Base-by-base conservation (phyloP, 1,139 yeast genomes). In the Debaryomyces nepalensis region DNA sequence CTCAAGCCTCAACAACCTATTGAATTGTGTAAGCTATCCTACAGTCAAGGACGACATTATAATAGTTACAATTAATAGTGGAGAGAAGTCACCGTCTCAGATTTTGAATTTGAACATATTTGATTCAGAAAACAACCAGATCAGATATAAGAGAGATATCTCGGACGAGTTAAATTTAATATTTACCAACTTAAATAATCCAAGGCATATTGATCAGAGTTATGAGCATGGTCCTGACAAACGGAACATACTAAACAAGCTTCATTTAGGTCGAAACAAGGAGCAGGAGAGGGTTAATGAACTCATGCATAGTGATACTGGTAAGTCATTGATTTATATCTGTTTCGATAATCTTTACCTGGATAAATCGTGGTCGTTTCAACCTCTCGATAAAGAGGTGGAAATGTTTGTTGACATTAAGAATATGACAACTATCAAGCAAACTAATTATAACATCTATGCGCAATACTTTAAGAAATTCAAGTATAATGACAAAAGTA, bases 331-430 rank as follows among this genome's bases (percentile, higher is more conserved):
- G 29, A 60, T 73, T 15, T 62, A 69, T 47, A 57, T 73, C 20
- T 73, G 79, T 50, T 72, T 73, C 51, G 77, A 73, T 53, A 73
- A 73, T 48, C 44, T 72, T 26, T 73, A 65, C 53, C 54, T 54
- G 39, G 79, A 73, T 50, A 66, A 66, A 48, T 68, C 74, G 10
- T 73, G 77, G 77, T 63, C 75, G 16, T 73, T 70, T 50, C 52
- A 56, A 15, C 72, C 75, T 4, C 45, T 48, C 26, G 33, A 52
- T 2, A 57, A 60, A 33, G 76, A 73, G 36, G 56, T 73, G 14
- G 66, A 66, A 44, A 40, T 73, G 27, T 52, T 44, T 10, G 74
- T 73, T 11, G 64, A 66, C 38, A 63, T 73, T 41, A 63, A 70
- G 46, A 66, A 66, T 47, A 59, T 64, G 47, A 56, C 61, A 8